Base-by-base conservation (phyloP, 257 asterid genomes). In the Capsicum baccatum region DNA sequence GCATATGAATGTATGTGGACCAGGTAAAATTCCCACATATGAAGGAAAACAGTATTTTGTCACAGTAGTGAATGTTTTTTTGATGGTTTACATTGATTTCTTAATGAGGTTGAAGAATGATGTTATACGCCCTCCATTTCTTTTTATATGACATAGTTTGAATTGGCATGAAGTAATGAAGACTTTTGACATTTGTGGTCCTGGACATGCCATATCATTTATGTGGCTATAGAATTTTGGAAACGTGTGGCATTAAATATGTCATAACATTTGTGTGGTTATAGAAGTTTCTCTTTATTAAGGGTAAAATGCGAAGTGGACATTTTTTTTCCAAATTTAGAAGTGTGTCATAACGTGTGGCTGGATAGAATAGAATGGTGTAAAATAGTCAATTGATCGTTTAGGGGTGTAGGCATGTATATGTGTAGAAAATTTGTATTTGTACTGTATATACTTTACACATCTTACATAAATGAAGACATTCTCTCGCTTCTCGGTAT, bases 391-490 rank as follows among this genome's bases (percentile, higher is more conserved):
- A 35, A 35, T 68, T 39, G 54, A 16, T 68, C 0, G 13, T 52
- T 68, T 68, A 68, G 48, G 50, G 54, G 54, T 37, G 52, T 13
- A 21, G 21, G 1, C 15, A 21, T 8, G 42, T 63, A 63, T 63
- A 19, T 21, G 37, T 63, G 7, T 66, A 35, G 48, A 66, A 26
- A 33, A 37, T 68, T 16, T 52, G 54, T 68, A 37, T 68, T 16
- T 52, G 54, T 68, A 37, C 8, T 39, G 3, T 39, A 39, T 26
- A 39, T 68, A 39, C 74, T 66, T 66, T 66, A 39, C 26, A 14
- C 78, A 14, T 78, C 63, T 8, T 78, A 78, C 82, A 54, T 76
- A 52, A 74, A 74, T 14, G 62, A 54, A 76, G 21, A 76, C 26
- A 35, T 76, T 54, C 48, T 0, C 8, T 47, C 5, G 7, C 58